Conservation (phyloP, 495 filamentous ascomycete genomes). For the Penicillium odoratum region DNA sequence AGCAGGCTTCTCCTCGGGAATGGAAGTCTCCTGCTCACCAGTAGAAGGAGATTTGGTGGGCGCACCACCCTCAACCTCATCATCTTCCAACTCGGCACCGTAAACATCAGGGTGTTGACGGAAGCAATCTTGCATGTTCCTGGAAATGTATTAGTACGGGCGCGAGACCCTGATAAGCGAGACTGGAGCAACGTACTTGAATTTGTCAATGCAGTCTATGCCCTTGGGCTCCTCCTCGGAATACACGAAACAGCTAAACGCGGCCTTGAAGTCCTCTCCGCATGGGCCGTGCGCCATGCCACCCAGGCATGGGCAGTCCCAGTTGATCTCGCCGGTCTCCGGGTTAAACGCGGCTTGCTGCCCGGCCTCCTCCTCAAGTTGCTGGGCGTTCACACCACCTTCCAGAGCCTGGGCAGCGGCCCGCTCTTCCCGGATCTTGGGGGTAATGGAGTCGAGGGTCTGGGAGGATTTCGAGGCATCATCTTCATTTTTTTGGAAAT, state of each 20-base stretch:
- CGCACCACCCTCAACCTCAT: slow-evolving; percentile 56
- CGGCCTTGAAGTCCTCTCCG: slow-evolving; percentile 88
- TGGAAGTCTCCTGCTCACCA: slow-evolving; percentile 17
- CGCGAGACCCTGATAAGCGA: slow-evolving; percentile 11
- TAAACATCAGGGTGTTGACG: slow-evolving; percentile 87
- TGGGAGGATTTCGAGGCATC: slow-evolving; percentile 31
- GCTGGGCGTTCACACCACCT: slow-evolving; percentile 39
- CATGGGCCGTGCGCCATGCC: slow-evolving; percentile 98
- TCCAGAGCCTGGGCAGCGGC: slow-evolving; percentile 21
- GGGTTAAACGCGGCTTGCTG: slow-evolving; percentile 94
- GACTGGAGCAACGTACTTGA: slow-evolving; percentile 64
- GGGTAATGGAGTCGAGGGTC: slow-evolving; percentile 49
- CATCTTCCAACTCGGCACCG: slow-evolving; percentile 83
- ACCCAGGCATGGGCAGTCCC: slow-evolving; percentile 97
- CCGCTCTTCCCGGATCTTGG: slow-evolving; percentile 40
- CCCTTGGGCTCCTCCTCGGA: slow-evolving; percentile 96
- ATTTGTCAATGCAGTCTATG: slow-evolving; percentile 97
- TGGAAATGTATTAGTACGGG: slow-evolving; percentile 32
- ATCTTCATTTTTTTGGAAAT: slow-evolving; percentile 24
- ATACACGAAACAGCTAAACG: slow-evolving; percentile 97
- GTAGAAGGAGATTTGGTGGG: slow-evolving; percentile 16
- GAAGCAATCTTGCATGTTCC: slow-evolving; percentile 97
- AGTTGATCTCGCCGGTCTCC: slow-evolving; percentile 99
- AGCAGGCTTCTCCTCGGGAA: slow-evolving; percentile 13
- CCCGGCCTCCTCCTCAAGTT: slow-evolving; percentile 75